phyloP scores from a whole-genome alignment of 2,329 filamentous ascomycete genomes.

The Thelonectria olida region DNA sequence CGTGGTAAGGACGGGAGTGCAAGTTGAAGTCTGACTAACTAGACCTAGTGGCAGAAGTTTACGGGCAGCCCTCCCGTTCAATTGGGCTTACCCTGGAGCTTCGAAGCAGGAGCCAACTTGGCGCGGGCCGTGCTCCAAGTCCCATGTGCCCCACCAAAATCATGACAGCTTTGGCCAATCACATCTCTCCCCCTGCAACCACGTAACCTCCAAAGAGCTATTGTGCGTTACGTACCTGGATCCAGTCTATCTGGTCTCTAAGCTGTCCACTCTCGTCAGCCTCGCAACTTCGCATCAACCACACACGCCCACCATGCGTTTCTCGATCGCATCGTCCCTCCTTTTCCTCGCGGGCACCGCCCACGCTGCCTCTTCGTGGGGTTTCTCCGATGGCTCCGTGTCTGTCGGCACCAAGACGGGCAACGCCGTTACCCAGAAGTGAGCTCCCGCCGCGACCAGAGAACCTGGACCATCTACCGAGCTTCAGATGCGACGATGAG shows the following conservation, averaged over 20 bases:
- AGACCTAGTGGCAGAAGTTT: too few relatives aligned
- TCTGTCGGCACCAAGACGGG: constrained; percentile 73
- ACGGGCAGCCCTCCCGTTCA: too few relatives aligned
- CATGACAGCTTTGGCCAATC: constrained; percentile 37
- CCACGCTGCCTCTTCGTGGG: constrained; percentile 70
- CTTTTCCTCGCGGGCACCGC: constrained; percentile 61
- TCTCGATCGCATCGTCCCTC: constrained; percentile 49
- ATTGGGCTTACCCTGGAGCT: constrained; percentile 11
- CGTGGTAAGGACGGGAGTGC: background rate
- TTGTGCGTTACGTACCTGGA: constrained; percentile 1
- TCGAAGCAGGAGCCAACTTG: background rate
- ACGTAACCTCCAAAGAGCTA: constrained; percentile 40
- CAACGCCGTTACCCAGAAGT: constrained; percentile 73
- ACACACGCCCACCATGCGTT: constrained; percentile 46
- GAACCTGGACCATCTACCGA: background rate
- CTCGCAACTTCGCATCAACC: constrained; percentile 30
- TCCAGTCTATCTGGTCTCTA: constrained; percentile 32
- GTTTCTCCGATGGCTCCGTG: constrained; percentile 77
- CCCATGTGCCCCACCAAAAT: constrained; percentile 21
- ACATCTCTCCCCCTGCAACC: constrained; percentile 34
- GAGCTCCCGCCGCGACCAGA: constrained; percentile 43
- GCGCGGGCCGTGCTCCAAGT: constrained; percentile 7
- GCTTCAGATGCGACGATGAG: background rate
- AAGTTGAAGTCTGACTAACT: background rate
- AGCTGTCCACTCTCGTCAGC: constrained; percentile 44